Evolutionary conservation across 371 early-diverging fungal species (phyloP), one percentile per base, ranked within the genome.

Genomic region (Mortierella sp.): DNA sequence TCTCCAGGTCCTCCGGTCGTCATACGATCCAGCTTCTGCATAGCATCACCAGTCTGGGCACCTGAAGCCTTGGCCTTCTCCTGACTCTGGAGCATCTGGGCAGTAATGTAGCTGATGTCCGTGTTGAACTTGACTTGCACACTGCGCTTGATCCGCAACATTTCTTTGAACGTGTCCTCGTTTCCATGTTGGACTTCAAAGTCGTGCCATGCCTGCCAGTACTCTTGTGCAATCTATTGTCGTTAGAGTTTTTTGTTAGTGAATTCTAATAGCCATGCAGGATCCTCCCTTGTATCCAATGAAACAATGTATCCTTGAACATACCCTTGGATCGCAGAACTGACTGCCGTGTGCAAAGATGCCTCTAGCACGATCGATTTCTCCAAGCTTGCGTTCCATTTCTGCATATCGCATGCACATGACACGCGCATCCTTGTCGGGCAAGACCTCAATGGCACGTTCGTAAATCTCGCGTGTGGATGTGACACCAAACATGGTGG

Each of bases 151-250:
- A 97, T 92, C 31, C 98, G 86, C 44, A 98, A 84, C 97, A 97
- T 97, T 69, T 98, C 98, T 81, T 94, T 96, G 82, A 96, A 98
- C 7, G 98, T 96, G 58, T 97, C 97, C 80, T 99, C 98, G 78
- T 95, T 96, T 50, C 99, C 99, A 71, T 95, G 94, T 69, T 91
- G 88, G 19, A 97, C 96, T 83, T 99, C 99, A 79, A 98, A 99
- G 57, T 94, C 93, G 59, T 95, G 92, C 99, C 99, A 99, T 48
- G 78, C 80, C 61, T 91, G 84, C 99, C 99, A 98, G 69, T 92
- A 95, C 39, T 70, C 82, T 54, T 76, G 86, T 76, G 88, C 82
- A 17, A 85, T 86, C 86, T 86, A 78, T 21, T 52, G 7, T 39
- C 13, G 12, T 21, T 45, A 9, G 25, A n/a, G n/a, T n/a, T n/a